Conservation (phyloP, 108 stramenopile species). For the Fragilaria radians region DNA sequence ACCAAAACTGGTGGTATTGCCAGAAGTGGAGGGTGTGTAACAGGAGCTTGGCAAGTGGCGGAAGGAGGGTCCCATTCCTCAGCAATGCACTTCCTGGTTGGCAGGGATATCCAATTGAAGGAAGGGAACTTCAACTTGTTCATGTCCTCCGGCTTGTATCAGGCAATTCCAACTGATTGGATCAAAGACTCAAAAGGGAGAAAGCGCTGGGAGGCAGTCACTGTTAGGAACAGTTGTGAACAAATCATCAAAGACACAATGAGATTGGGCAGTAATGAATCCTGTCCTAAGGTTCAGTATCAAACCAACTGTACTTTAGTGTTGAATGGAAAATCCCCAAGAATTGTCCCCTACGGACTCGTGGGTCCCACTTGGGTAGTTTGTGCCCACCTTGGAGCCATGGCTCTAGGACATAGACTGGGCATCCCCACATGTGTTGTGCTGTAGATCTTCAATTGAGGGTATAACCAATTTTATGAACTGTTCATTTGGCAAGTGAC, state of each 20-base stretch:
- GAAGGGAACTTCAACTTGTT: slow-evolving; percentile 3
- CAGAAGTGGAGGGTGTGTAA: too few relatives aligned
- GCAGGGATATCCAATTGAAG: too few relatives aligned
- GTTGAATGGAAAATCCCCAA: slow-evolving; percentile 14
- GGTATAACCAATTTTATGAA: slow-evolving; percentile 4
- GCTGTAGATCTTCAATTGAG: slow-evolving; percentile 7
- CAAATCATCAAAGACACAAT: slow-evolving; percentile 22
- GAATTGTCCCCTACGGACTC: slow-evolving; percentile 4
- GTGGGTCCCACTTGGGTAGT: slow-evolving; percentile 36
- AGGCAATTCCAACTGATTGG: slow-evolving; percentile 2
- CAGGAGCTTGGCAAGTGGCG: too few relatives aligned
- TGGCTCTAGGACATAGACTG: slow-evolving; percentile 36
- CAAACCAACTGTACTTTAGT: slow-evolving; percentile 16
- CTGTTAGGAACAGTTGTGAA: slow-evolving; percentile 26
- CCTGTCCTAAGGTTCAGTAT: slow-evolving; percentile 25
- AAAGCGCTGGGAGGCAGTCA: neutral
- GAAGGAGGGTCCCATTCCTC: too few relatives aligned
- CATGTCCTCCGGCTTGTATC: slow-evolving; percentile 5
- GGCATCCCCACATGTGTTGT: slow-evolving; percentile 35
- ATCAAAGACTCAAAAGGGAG: neutral
- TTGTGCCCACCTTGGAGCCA: slow-evolving; percentile 26
- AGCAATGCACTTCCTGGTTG: too few relatives aligned
- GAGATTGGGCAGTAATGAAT: slow-evolving; percentile 21
- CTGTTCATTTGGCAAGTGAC: slow-evolving; percentile 14
- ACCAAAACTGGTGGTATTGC: too few relatives aligned